Evolutionary conservation across 768 basidiomycete species (phyloP).

Genomic region (Peribolospora kevripleyi): DNA sequence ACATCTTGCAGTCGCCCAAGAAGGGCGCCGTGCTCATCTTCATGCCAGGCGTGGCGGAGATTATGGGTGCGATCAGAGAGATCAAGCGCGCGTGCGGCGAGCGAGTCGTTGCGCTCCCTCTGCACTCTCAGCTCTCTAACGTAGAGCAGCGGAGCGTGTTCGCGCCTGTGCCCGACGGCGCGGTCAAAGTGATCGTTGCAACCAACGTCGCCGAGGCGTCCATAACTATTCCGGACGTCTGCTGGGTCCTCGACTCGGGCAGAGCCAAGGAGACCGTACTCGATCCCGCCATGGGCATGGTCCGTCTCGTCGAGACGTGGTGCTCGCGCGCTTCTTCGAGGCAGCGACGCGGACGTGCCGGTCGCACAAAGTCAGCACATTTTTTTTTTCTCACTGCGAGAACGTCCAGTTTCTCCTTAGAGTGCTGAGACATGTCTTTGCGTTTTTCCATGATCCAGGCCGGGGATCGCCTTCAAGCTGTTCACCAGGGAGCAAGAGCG

Average conservation of each 20-base stretch:
- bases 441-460: slow-evolving; percentile 14
- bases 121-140: slow-evolving; percentile 69
- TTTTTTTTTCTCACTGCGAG: slow-evolving; percentile 6
- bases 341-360: slow-evolving; percentile 73
- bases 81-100: slow-evolving; percentile 11
- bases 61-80: slow-evolving; percentile 18
- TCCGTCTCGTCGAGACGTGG: slow-evolving; percentile 54
- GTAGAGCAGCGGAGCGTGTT: slow-evolving; percentile 67
- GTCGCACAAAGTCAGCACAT: slow-evolving; percentile 36
- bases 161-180: slow-evolving; percentile 25
- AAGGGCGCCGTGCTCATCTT: slow-evolving; percentile 59
- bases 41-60: slow-evolving; percentile 43
- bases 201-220: slow-evolving; percentile 76
- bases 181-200: slow-evolving; percentile 62
- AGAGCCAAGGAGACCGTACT: slow-evolving; percentile 72
- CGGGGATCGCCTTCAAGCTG: slow-evolving; percentile 66
- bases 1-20: slow-evolving; percentile 30
- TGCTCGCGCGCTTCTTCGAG: slow-evolving; percentile 50
- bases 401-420: not conserved
- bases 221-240: slow-evolving; percentile 53
- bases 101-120: slow-evolving; percentile 30
- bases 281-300: slow-evolving; percentile 49
- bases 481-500: slow-evolving; percentile 49
- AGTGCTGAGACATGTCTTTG: not conserved
- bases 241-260: slow-evolving; percentile 75